Evolutionary conservation across 2,329 filamentous ascomycete species (phyloP), one percentile per base, ranked within the genome.

Genomic region (Fusarium mundagurra): DNA sequence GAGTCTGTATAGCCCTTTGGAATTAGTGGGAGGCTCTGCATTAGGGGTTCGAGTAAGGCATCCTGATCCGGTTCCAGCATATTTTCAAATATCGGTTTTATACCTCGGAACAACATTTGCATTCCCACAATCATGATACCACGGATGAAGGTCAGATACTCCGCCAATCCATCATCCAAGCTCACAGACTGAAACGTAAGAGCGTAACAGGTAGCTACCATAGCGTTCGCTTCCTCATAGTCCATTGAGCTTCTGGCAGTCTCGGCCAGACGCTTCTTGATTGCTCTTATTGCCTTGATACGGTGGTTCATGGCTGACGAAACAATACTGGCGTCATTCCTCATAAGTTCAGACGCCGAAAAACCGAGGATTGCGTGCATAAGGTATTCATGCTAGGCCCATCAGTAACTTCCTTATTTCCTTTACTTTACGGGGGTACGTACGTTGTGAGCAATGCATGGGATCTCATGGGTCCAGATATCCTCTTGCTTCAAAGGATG

Each of bases 311-410:
- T 89, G 47, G 91, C 91, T 36, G 88, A 86, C 20, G 87, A 83
- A 20, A 87, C 81, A 24, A 93, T 86, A 67, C 85, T 85, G 4
- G 85, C 79, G 66, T 88, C 89, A 2, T 84, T 80, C 8, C 82
- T 82, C 74, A 88, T 86, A 9, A 93, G 85, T 72, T 93, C 90
- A 1, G 91, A 93, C 38, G 92, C 92, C 3, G 92, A 86, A 68
- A 92, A 86, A 18, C 91, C 91, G 1, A 93, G 86, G 58, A 94
- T 91, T 9, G 91, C 90, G 79, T 94, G 92, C 88, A 94, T 92
- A 16, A 93, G 85, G 67, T 90, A 92, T 64, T 92, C 89, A 73
- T 92, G 87, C 87, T 91, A 65, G 29, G 61, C 12, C 38, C 36
- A 44, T 78, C 59, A 72, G 73, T 54, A 29, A 47, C 24, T 12